These are phyloP conservation scores for Paramyrothecium sp. DNA, from an alignment of 2,329 filamentous ascomycete species.

Conservation along the genomic window DNA sequence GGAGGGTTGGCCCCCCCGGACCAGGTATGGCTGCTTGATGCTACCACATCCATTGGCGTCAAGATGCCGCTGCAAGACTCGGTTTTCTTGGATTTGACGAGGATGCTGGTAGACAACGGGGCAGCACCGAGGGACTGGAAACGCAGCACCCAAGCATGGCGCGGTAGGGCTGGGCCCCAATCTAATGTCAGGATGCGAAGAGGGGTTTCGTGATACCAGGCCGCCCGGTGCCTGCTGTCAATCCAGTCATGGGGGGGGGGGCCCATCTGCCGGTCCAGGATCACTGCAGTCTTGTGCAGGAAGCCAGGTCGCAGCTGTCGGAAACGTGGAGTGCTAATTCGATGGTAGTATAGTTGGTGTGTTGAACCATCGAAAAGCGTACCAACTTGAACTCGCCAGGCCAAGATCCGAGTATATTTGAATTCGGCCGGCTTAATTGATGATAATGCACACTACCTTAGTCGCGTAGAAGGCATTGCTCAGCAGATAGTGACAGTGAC, in stretches of 20 bases:
- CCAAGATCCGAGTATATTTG: too few relatives aligned
- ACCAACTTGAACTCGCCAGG: too few relatives aligned
- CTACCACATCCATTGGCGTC: neutral
- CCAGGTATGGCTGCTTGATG: neutral
- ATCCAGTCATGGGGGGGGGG: constrained; percentile 19
- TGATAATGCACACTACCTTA: too few relatives aligned
- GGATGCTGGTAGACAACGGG: neutral
- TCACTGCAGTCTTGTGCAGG: constrained; percentile 22
- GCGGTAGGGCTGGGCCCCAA: neutral
- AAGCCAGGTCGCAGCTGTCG: neutral
- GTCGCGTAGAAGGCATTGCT: too few relatives aligned
- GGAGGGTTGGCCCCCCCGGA: neutral
- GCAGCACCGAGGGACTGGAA: constrained; percentile 2
- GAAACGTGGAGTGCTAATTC: too few relatives aligned
- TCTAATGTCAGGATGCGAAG: neutral
- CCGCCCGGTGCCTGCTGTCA: constrained; percentile 13
- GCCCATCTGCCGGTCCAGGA: constrained; percentile 22
- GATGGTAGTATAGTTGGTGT: too few relatives aligned
- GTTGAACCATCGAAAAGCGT: too few relatives aligned
- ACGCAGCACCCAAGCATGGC: neutral
- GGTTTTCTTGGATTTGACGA: neutral
- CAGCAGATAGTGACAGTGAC: too few relatives aligned
- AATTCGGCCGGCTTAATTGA: too few relatives aligned
- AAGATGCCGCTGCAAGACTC: neutral
- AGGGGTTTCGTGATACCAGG: neutral